These are phyloP conservation scores for Phellopilus nigrolimitatus DNA, from an alignment of 1,284 basidiomycete genomes.

Conservation along the genomic window DNA sequence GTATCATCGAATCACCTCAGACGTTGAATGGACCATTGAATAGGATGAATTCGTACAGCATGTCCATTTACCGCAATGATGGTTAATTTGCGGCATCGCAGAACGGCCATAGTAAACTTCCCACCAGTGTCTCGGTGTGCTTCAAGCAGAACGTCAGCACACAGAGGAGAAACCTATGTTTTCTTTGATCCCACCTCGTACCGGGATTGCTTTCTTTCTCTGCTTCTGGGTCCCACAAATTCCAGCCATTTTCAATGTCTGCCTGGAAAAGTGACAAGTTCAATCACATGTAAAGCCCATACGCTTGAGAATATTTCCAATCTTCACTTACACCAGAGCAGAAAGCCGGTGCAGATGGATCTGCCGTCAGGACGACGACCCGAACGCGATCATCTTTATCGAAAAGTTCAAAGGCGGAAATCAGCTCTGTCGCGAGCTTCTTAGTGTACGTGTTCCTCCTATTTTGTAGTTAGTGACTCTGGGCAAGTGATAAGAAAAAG, in stretches of 20 bases:
- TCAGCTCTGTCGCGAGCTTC: constrained; percentile 35
- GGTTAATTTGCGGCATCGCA: constrained; percentile 52
- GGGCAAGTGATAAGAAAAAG: too few relatives aligned
- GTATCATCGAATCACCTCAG: not conserved
- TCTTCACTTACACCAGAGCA: constrained; percentile 44
- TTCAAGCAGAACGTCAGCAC: constrained; percentile 22
- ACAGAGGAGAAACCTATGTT: not conserved
- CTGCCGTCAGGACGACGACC: constrained; percentile 47
- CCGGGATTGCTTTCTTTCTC: constrained; percentile 42
- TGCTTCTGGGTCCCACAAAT: constrained; percentile 34
- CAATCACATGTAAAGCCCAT: not conserved
- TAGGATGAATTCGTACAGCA: constrained; percentile 39
- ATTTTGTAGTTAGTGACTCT: too few relatives aligned
- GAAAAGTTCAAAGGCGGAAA: constrained; percentile 40
- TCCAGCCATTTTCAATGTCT: constrained; percentile 42
- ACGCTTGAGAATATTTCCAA: not conserved
- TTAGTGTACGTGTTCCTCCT: constrained; percentile 44
- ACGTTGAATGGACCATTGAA: too few relatives aligned
- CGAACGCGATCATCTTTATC: constrained; percentile 50
- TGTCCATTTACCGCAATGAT: constrained; percentile 54
- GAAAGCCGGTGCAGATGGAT: constrained; percentile 45
- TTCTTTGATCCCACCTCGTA: constrained; percentile 26
- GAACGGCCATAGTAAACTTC: constrained; percentile 40
- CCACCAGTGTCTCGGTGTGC: constrained; percentile 50
- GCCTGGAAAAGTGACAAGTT: constrained; percentile 32